Conservation (phyloP, 2,329 filamentous ascomycete species). For the Pestalotiopsis sp. region DNA sequence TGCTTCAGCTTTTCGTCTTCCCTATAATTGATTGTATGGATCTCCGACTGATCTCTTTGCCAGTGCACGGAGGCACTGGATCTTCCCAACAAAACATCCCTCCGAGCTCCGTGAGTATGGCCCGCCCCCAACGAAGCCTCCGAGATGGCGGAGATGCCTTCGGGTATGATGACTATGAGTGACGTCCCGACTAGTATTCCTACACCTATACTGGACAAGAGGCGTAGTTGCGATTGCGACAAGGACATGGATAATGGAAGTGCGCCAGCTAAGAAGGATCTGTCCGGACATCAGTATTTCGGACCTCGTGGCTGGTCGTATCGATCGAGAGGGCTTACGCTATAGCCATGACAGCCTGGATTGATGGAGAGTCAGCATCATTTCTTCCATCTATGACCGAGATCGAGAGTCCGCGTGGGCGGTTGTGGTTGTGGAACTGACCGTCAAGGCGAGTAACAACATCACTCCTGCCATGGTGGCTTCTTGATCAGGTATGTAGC, state of each 20-base stretch:
- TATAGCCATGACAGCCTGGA: constrained; percentile 38
- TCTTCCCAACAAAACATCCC: background rate
- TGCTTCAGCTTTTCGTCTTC: background rate
- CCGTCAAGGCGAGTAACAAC: constrained; percentile 37
- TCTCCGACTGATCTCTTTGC: background rate
- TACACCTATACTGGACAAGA: constrained; percentile 91
- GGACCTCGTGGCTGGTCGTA: background rate
- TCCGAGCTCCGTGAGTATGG: background rate
- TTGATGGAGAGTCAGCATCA: constrained; percentile 22
- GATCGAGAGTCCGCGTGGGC: background rate
- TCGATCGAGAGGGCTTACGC: constrained; percentile 25
- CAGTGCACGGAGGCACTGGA: background rate
- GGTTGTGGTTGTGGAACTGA: constrained; percentile 19
- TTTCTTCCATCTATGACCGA: no score
- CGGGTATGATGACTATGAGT: constrained; percentile 95
- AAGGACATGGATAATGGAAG: constrained; percentile 88
- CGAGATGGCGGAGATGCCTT: constrained; percentile 90
- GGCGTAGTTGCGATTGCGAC: constrained; percentile 81
- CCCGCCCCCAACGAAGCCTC: constrained; percentile 45
- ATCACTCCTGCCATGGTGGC: constrained; percentile 32
- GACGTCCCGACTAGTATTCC: constrained; percentile 94
- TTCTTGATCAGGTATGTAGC: constrained; percentile 1
- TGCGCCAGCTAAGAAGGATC: constrained; percentile 91
- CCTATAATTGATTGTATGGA: background rate
- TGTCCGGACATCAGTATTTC: constrained; percentile 38